These are phyloP conservation scores for Mycena polygramma DNA, from an alignment of 768 basidiomycete species.

Conservation along the genomic window DNA sequence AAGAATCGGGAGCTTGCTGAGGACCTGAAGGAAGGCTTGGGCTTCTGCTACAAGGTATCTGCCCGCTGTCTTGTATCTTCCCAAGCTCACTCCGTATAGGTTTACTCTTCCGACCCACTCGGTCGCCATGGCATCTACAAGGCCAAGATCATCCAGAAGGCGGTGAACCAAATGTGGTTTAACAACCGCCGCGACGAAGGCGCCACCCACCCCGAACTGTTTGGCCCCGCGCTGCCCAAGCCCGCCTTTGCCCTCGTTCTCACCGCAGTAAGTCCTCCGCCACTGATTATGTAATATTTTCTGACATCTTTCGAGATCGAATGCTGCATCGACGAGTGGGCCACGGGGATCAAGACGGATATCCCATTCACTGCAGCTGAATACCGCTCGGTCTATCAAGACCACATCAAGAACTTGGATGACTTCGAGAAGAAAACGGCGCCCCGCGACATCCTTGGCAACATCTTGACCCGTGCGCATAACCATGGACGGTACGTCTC, in stretches of 20 bases:
- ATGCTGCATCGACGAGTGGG: conserved; percentile 4
- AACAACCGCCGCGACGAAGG: conserved; percentile 43
- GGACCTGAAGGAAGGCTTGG: too few relatives aligned
- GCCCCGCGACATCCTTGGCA: too few relatives aligned
- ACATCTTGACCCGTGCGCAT: conserved; percentile 22
- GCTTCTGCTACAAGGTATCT: too few relatives aligned
- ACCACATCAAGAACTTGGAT: too few relatives aligned
- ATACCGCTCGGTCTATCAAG: conserved; percentile 35
- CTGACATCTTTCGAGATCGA: conserved; percentile 1
- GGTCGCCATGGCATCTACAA: too few relatives aligned
- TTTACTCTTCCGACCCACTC: too few relatives aligned
- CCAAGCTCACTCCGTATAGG: too few relatives aligned
- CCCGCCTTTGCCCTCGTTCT: conserved; percentile 38
- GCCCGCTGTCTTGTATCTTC: too few relatives aligned
- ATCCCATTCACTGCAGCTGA: conserved; percentile 33
- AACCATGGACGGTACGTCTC: conserved; percentile 31
- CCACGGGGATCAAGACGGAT: too few relatives aligned
- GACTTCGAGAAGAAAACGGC: conserved; percentile 28
- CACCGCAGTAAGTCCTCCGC: conserved; percentile 30
- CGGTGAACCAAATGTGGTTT: conserved; percentile 44
- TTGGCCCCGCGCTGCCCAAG: conserved; percentile 38
- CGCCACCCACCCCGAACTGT: conserved; percentile 37
- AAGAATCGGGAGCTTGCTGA: too few relatives aligned
- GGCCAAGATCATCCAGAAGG: conserved; percentile 39
- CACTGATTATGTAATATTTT: too few relatives aligned